Conservation (phyloP, 768 basidiomycete species). For the Pleurotus pulmonarius region DNA sequence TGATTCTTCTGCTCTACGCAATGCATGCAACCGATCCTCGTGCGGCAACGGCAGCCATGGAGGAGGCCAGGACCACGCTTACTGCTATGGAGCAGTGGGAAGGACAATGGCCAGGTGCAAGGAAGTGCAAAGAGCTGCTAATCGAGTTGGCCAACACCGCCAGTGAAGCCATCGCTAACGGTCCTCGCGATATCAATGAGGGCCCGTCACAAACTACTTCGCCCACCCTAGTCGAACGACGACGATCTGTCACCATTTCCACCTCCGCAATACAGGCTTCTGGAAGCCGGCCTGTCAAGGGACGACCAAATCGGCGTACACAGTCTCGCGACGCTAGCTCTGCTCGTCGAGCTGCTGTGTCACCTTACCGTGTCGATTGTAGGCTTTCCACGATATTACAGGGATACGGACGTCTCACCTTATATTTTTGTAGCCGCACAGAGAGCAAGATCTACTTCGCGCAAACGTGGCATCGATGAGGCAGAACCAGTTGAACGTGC, state of each 20-base stretch:
- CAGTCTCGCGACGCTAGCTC: constrained; percentile 55
- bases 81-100: constrained; percentile 76
- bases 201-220: constrained; percentile 17
- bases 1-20: constrained; percentile 79
- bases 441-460: constrained; percentile 72
- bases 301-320: constrained; percentile 47
- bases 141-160: constrained; percentile 67
- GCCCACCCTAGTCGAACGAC: constrained; percentile 38
- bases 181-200: constrained; percentile 17
- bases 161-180: constrained; percentile 56
- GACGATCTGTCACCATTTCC: constrained; percentile 54
- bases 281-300: constrained; percentile 43
- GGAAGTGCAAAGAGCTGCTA: constrained; percentile 81
- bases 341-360: constrained; percentile 53
- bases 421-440: constrained; percentile 39
- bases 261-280: constrained; percentile 32
- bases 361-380: constrained; percentile 66
- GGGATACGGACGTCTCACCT: constrained; percentile 11
- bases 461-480: constrained; percentile 70
- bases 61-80: constrained; percentile 75
- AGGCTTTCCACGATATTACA: constrained; percentile 23
- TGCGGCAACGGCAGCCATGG: constrained; percentile 70
- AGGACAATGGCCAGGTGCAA: constrained; percentile 83
- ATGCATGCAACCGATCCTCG: constrained; percentile 76
- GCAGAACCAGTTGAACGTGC: constrained; percentile 46